Base-by-base conservation (phyloP, 441 rosid genomes). In the Populus hybrid region DNA sequence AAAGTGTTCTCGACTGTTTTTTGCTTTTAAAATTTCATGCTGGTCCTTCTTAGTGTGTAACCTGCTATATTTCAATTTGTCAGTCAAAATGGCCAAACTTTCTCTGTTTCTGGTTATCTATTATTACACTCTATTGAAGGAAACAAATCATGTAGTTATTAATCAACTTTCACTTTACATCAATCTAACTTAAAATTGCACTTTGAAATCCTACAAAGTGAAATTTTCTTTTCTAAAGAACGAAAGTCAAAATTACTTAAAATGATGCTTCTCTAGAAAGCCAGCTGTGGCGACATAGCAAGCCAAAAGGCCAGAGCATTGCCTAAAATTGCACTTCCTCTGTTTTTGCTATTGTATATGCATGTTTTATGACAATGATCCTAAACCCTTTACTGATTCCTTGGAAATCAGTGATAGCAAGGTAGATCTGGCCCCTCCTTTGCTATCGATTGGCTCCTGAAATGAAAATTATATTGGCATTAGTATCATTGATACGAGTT, bases 341-440 rank as follows among this genome's bases (percentile, higher is more conserved):
- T 8, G 24, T n/a, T 7, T 59, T 3, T 8, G 64, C 64, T 59
- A n/a, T 59, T 59, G 24, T n/a, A 59, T n/a, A 8, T 59, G 24
- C 64, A n/a, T 59, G 1, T 59, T 59, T 59, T n/a, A 2, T 20
- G 32, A 10, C 24, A 59, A 8, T 59, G 64, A 20, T 59, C 64
- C 24, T 59, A 59, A 8, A 8, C 24, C 24, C 11, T n/a, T 59
- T 10, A 10, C 46, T 40, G 46, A 67, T 72, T 84, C 89, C 80
- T 78, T 76, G 68, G 70, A 83, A 67, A 86, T 76, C 73, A 86
- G 75, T 10, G 90, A 40, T 40, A 40, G 46, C 46, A 40, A 40
- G 46, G 46, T 40, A 40, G 12, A 40, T 40, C 8, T 40, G 46
- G 3, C 46, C 46, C 14, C 46, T 2, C 12, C 12, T 9, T 40